Base-by-base conservation (phyloP, 164 flowering plant species). In the Vitis rupestris region DNA sequence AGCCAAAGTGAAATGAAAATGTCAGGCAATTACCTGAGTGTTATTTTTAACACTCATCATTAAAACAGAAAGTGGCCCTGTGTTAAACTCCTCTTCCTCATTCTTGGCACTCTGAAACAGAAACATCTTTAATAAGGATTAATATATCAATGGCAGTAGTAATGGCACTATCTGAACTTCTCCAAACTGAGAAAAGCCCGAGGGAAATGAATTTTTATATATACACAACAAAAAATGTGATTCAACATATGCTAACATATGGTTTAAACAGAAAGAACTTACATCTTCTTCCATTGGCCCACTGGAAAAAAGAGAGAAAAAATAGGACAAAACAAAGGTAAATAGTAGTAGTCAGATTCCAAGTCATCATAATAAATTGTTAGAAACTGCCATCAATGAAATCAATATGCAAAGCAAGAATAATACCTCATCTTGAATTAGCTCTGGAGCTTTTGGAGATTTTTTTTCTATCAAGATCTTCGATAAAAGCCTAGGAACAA, bases 41-140 rank as follows among this genome's bases (percentile, higher is more conserved):
- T 91, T 93, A 71, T 89, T 91, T 69, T 93, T 93, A 10, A 91
- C 97, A 72, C 97, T 93, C 93, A 91, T 87, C 98, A 93, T 91
- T 71, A 93, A 74, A 19, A 93, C 95, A 72, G 98, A 93, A 10
- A 93, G 91, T 15, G 97, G 97, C 0, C 97, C 98, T 0, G 97
- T 93, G 81, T 81, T 93, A 75, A 93, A 93, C 52, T 93, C 95
- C 74, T 93, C 98, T 61, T 91, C 97, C 80, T 90, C 97, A 61
- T 76, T 90, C 86, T 91, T 91, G 66, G 8, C 15, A 48, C 2
- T 19, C 17, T 19, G 16, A 31, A 59, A 7, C 19, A 13, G 55
- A 55, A 59, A 23, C 30, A 23, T n/a, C 16, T 29, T 1, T 13
- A 60, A 23, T 23, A 23, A 23, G 27, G 27, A 23, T 23, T 23